A percentile compares a stretch with the other conserved stretches of the same genome.
These are phyloP conservation scores for Alternaria sp. DNA, from an alignment of 2,329 filamentous ascomycete species.

Conservation along the genomic window DNA sequence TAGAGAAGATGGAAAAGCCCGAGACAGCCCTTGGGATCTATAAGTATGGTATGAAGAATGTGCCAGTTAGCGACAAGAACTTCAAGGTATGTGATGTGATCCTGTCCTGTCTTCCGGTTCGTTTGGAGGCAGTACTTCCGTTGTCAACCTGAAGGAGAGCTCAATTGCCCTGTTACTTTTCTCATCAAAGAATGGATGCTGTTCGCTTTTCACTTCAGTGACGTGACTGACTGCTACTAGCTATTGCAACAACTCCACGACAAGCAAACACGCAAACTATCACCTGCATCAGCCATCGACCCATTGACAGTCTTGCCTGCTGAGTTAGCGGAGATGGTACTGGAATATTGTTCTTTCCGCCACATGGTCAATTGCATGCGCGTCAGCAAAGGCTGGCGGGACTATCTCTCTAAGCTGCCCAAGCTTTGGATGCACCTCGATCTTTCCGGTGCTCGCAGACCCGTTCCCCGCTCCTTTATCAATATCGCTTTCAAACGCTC, in stretches of 20 bases:
- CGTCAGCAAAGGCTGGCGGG: slow-evolving; percentile 65
- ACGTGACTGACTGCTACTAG: slow-evolving; percentile 31
- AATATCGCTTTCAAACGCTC: slow-evolving; percentile 55
- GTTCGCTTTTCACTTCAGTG: not conserved
- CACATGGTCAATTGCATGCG: slow-evolving; percentile 62
- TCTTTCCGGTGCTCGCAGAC: slow-evolving; percentile 56
- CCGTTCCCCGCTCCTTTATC: slow-evolving; percentile 55
- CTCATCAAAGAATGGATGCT: not conserved
- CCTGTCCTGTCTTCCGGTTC: not conserved
- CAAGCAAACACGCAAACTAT: slow-evolving; percentile 55
- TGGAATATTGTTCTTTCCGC: slow-evolving; percentile 63
- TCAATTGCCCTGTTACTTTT: not conserved
- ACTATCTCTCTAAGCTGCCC: slow-evolving; percentile 58
- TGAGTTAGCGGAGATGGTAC: slow-evolving; percentile 62
- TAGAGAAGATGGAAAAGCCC: slow-evolving; percentile 59
- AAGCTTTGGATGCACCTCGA: slow-evolving; percentile 64
- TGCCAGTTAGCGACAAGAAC: slow-evolving; percentile 52
- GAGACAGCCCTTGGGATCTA: slow-evolving; percentile 66
- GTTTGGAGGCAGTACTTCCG: not conserved
- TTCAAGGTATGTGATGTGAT: slow-evolving; percentile 35
- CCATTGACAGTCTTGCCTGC: slow-evolving; percentile 64
- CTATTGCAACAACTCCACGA: slow-evolving; percentile 58
- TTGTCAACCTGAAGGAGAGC: not conserved
- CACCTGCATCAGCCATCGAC: slow-evolving; percentile 57
- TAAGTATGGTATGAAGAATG: slow-evolving; percentile 64